Conservation (phyloP, 257 asterid genomes). For the Ballota nigra region DNA sequence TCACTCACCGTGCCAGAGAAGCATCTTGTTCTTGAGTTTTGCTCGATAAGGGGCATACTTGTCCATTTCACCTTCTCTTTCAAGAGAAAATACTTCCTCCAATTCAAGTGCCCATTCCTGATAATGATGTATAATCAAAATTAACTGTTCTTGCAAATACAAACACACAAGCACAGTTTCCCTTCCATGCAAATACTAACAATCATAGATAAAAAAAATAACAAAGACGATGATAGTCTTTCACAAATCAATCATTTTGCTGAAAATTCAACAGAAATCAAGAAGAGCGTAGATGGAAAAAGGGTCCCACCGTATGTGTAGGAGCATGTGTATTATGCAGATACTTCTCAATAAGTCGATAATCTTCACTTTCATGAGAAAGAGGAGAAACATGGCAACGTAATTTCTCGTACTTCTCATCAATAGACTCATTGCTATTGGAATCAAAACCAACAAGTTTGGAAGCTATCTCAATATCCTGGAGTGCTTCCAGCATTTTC, state of each 20-base stretch:
- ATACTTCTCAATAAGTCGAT: conserved; percentile 72
- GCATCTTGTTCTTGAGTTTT: conserved; percentile 88
- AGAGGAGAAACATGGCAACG: conserved; percentile 74
- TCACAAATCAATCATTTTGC: not conserved
- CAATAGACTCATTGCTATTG: conserved; percentile 65
- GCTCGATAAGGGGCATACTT: conserved; percentile 70
- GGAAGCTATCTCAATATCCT: conserved; percentile 97
- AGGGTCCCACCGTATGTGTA: conserved; percentile 74
- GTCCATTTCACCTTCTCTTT: conserved; percentile 81
- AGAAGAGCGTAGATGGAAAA: conserved; percentile 7
- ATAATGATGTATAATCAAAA: conserved; percentile 5
- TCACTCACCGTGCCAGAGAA: conserved; percentile 93
- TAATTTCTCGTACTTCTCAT: conserved; percentile 78
- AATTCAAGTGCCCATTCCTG: conserved; percentile 94
- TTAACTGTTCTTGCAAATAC: not conserved
- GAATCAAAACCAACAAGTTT: conserved; percentile 78
- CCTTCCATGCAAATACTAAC: not conserved
- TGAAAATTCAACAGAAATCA: not conserved
- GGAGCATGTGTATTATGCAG: conserved; percentile 91
- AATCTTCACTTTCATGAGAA: conserved; percentile 80
- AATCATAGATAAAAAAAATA: not conserved
- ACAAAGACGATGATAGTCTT: not conserved
- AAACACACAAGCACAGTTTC: not conserved
- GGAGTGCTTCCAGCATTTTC: conserved; percentile 99
- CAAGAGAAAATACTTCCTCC: conserved; percentile 91